phyloP scores from a whole-genome alignment of 2,329 filamentous ascomycete genomes.

The Pseudocercospora fuligena region DNA sequence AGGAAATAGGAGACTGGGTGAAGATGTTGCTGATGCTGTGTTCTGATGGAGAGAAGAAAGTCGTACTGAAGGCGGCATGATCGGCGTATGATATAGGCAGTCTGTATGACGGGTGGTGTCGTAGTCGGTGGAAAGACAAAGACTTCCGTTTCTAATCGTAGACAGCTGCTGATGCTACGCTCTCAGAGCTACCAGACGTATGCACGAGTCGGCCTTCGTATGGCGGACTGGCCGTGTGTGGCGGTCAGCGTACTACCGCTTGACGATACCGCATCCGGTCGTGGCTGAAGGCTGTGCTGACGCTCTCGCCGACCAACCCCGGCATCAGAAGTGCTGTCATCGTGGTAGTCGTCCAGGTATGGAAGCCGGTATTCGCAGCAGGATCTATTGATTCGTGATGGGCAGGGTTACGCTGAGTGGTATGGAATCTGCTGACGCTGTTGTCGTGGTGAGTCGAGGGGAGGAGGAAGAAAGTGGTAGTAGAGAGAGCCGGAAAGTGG shows the following conservation, averaged over 20 bases:
- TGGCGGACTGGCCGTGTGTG: conserved; percentile 1
- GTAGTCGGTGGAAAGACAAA: conserved; percentile 6
- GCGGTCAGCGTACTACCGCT: conserved; percentile 9
- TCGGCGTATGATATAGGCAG: conserved; percentile 8
- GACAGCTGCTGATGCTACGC: conserved; percentile 8
- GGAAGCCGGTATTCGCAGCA: background rate
- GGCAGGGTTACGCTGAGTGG: background rate
- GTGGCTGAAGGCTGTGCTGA: conserved; percentile 5
- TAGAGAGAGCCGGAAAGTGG: background rate
- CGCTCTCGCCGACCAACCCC: conserved; percentile 1
- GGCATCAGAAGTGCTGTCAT: background rate
- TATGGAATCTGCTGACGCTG: background rate
- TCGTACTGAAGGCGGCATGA: background rate
- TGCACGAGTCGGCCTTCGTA: background rate
- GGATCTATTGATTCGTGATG: background rate
- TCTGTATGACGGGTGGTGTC: background rate
- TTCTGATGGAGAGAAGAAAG: conserved; percentile 1
- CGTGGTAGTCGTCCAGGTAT: background rate
- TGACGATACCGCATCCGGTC: conserved; percentile 2
- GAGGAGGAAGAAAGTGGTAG: background rate
- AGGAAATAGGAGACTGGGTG: background rate
- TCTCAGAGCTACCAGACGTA: conserved; percentile 1
- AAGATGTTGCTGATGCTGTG: conserved; percentile 7
- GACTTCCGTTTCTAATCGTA: conserved; percentile 1
- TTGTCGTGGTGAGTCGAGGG: background rate